Base-by-base conservation (phyloP, 2,329 filamentous ascomycete genomes). In the Beauveria medogensis region DNA sequence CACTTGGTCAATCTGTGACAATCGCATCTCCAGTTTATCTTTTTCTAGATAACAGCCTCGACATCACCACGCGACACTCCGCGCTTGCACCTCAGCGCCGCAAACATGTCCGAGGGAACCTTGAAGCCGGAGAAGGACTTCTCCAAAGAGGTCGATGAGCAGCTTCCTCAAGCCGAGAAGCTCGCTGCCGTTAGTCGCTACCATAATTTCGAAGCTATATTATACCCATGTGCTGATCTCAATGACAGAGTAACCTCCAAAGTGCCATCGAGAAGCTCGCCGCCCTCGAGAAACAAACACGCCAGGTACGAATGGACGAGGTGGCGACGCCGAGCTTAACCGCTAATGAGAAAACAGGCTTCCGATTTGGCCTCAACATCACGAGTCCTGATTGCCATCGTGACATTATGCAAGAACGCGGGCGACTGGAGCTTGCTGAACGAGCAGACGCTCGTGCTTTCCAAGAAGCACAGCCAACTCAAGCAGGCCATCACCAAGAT, bases 391-490 rank as follows among this genome's bases (percentile, higher is more conserved):
- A 80, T 96, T 71, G 81, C 87, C 65, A 94, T 99, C 74, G 91
- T 96, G 73, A 96, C 91, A 72, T 86, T 97, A 80, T 93, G 91
- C 80, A 97, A 97, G 78, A 83, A 96, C 75, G 87, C 90, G 22
- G 88, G 88, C 67, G 92, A 99, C 75, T 99, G 94, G 94, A 87
- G 86, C 74, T 79, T 97, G 70, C 84, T 99, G 77, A 97, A 96
- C 74, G 94, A 99, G 78, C 94, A 99, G 78, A 91, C 96, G 65
- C 82, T 96, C 69, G 82, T 97, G 65, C 82, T 99, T 62, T 97
- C 94, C 66, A 99, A 99, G 87, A 99, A 99, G 81, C 94, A 99
- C 89, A 91, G 92, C 69, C 94, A 99, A 80, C 92, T 99, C 72
- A 99, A 99, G 78, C 94, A 97, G 78, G 94, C 94, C 71, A 94